These are phyloP conservation scores for Monosporascus sp. DNA, from an alignment of 2,329 filamentous ascomycete species.

Conservation along the genomic window DNA sequence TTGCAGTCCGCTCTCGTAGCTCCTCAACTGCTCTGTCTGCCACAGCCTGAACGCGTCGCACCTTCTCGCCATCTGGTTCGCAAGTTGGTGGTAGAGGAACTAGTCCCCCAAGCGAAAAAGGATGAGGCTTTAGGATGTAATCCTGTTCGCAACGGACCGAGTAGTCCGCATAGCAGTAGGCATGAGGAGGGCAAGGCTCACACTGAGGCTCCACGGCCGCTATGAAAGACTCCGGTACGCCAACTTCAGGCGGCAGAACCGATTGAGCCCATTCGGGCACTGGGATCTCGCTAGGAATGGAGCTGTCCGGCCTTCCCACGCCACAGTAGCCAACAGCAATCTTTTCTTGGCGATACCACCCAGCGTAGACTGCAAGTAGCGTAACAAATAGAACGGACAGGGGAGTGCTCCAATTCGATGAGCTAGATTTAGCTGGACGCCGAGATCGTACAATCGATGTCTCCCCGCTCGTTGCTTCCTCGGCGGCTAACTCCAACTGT, in stretches of 20 bases:
- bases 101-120: constrained; percentile 73
- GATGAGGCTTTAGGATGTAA: constrained; percentile 80
- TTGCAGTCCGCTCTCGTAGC: constrained; percentile 76
- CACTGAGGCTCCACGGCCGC: constrained; percentile 72
- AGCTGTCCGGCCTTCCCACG: constrained; percentile 61
- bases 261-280: constrained; percentile 36
- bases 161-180: constrained; percentile 77
- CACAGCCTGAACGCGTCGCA: constrained; percentile 77
- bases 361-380: constrained; percentile 65
- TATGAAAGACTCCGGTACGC: constrained; percentile 68
- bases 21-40: constrained; percentile 84
- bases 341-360: constrained; percentile 92
- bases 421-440: constrained; percentile 25
- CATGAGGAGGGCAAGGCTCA: constrained; percentile 85
- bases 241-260: constrained; percentile 44
- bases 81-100: constrained; percentile 86
- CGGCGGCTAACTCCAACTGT: constrained; percentile 71
- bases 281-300: constrained; percentile 40
- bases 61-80: constrained; percentile 91
- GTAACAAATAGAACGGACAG: constrained; percentile 67
- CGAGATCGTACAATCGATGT: constrained; percentile 37
- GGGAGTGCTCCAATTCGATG: constrained; percentile 54
- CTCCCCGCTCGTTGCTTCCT: constrained; percentile 54
- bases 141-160: constrained; percentile 77
- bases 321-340: constrained; percentile 94